Evolutionary conservation across 2,329 filamentous ascomycete genomes (phyloP), one percentile per base, ranked within the genome.

Genomic region (Teratosphaeria gauchensis): DNA sequence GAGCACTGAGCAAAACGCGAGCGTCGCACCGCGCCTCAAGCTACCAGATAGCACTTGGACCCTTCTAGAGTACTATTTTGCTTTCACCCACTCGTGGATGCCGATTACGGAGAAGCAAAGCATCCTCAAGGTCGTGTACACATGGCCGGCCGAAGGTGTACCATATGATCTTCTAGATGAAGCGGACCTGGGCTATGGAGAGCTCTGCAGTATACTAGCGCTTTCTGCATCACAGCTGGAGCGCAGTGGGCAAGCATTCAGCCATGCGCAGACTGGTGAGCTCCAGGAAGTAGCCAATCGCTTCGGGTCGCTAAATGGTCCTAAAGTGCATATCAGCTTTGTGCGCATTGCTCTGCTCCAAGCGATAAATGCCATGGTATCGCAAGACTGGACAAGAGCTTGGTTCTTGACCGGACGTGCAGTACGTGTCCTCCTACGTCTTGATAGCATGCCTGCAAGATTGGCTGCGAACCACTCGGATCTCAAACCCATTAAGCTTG

Each of bases 1-100:
- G 28, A 32, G 16, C 11, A 21, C 19, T 7, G 28, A 35, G 12
- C 52, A 32, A 31, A 38, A 19, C 32, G 9, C 54, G 8, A 56
- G 4, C 21, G 35, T 24, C 21, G 48, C 28, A 7, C 52, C 59
- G 4, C 42, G 55, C 16, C 54, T 65, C 3, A 53, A 70, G 48
- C 73, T 87, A 0, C 84, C 80, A 16, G 67, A 71, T 16, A 80
- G 82, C 66, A 82, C 79, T 68, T 84, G 78, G 75, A 76, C 80
- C 2, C 77, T 91, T 3, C 74, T 91, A 46, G 86, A 90, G 63
- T 79, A 87, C 4, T 91, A 90, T 69, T 88, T 89, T 60, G 82
- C 86, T 1, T 89, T 89, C 65, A 89, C 85, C 0, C 86, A 91
- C 69, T 84, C 82, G 56, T 92, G 88, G 88, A 78, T 92, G 30